Conservation (phyloP, 2,329 filamentous ascomycete species). For the Coniella vitis region DNA sequence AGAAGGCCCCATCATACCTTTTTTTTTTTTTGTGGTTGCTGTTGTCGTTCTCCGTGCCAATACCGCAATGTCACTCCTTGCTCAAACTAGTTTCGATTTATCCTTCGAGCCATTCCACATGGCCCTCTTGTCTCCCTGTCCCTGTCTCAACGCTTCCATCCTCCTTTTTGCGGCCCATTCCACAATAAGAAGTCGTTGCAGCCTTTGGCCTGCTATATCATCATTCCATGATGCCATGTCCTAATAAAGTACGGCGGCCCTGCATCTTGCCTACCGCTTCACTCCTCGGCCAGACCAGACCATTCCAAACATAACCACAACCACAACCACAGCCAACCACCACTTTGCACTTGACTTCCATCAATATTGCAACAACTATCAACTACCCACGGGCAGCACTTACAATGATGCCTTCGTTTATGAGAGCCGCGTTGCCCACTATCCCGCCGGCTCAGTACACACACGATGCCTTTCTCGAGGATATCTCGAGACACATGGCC, state of each 20-base stretch:
- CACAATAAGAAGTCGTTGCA: conserved; percentile 16
- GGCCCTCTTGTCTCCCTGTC: conserved; percentile 15
- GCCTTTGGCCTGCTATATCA: conserved; percentile 11
- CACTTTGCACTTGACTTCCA: too few species aligned
- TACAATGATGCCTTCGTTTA: conserved; percentile 26
- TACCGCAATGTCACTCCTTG: conserved; percentile 21
- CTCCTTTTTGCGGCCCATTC: conserved; percentile 14
- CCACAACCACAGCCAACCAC: background rate
- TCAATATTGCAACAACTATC: background rate
- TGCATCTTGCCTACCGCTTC: conserved; percentile 1
- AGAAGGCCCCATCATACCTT: conserved; percentile 21
- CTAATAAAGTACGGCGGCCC: conserved; percentile 11
- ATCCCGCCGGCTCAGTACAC: conserved; percentile 27
- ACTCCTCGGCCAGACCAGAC: background rate
- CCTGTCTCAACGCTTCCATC: conserved; percentile 17
- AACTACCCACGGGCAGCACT: background rate
- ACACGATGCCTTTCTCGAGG: conserved; percentile 41
- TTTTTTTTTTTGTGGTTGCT: conserved; percentile 23
- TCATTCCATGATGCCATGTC: conserved; percentile 13
- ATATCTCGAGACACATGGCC: conserved; percentile 45
- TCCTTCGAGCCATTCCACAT: conserved; percentile 19
- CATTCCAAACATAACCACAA: background rate
- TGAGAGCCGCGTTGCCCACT: conserved; percentile 27
- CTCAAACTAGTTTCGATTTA: conserved; percentile 23
- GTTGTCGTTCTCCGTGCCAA: conserved; percentile 26